Percentiles rank a stretch among this genome's conserved stretches.
These are phyloP conservation scores for Schizonepeta tenuifolia DNA, from an alignment of 257 asterid genomes.

Conservation along the genomic window DNA sequence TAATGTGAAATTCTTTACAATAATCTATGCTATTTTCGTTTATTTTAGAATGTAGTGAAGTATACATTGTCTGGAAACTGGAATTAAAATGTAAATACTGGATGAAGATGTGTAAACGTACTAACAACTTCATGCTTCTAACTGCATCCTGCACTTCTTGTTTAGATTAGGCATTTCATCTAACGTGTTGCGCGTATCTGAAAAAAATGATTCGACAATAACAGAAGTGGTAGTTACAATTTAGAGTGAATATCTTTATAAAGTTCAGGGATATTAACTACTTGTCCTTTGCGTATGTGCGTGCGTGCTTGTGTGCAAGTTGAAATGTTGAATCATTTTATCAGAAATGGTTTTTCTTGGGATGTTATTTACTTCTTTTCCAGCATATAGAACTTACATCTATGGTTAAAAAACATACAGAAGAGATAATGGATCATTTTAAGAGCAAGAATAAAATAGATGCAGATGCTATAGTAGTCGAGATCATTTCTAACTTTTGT, in stretches of 20 bases:
- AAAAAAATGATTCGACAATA: not conserved
- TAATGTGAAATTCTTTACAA: not conserved
- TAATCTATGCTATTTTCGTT: not conserved
- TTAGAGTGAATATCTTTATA: not conserved
- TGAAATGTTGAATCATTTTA: not conserved
- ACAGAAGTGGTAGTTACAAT: not conserved
- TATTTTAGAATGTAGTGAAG: not conserved
- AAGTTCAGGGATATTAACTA: not conserved
- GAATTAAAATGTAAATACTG: no score
- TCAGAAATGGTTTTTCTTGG: not conserved
- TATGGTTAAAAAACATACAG: not conserved
- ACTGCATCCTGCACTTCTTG: constrained; percentile 12
- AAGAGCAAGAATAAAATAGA: not conserved
- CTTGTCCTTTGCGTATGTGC: not conserved
- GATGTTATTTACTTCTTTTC: constrained; percentile 18
- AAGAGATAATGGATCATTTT: not conserved
- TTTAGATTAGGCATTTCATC: not conserved
- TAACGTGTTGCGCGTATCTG: not conserved
- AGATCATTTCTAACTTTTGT: not conserved
- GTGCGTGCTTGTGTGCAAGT: not conserved
- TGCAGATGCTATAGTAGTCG: not conserved
- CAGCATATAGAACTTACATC: constrained; percentile 4
- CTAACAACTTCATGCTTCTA: not conserved
- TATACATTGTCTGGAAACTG: not conserved
- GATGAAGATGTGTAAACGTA: not conserved